Conservation (phyloP, 305 asterid genomes). For the Vinca major region DNA sequence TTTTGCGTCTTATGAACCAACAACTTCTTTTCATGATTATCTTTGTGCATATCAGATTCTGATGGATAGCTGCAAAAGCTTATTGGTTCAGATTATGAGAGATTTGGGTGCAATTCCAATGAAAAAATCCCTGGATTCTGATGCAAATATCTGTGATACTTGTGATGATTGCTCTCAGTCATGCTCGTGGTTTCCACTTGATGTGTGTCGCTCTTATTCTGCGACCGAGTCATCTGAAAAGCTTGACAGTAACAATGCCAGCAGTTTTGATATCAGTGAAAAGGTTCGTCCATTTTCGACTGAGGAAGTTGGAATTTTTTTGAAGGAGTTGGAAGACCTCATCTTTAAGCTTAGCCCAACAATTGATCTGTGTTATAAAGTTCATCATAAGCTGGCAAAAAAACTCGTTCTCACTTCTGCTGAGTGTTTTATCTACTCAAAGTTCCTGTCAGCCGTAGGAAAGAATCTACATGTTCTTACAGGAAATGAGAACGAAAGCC, state of each 20-base stretch:
- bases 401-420: constrained; percentile 54
- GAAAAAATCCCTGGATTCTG: constrained; percentile 32
- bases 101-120: constrained; percentile 61
- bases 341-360: constrained; percentile 54
- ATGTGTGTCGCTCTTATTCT: constrained; percentile 35
- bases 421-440: constrained; percentile 69
- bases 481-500: constrained; percentile 30
- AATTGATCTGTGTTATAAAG: constrained; percentile 64
- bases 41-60: constrained; percentile 83
- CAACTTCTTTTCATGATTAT: constrained; percentile 56
- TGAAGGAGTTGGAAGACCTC: constrained; percentile 43
- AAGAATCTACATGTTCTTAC: constrained; percentile 34
- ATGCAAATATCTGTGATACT: constrained; percentile 30
- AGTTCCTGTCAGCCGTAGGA: constrained; percentile 39
- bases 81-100: constrained; percentile 43
- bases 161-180: constrained; percentile 35
- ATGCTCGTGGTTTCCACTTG: constrained; percentile 53
- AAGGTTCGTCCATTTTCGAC: constrained; percentile 33
- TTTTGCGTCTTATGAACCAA: constrained; percentile 52
- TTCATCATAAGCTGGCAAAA: constrained; percentile 64
- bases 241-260: constrained; percentile 27
- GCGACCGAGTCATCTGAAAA: constrained; percentile 28
- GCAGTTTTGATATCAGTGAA: constrained; percentile 29
- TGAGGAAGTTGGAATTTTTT: constrained; percentile 45
- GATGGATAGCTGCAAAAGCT: constrained; percentile 55